Evolutionary conservation across 768 basidiomycete species (phyloP), one percentile per base, ranked within the genome.

Genomic region (Pleurotus sapidus): DNA sequence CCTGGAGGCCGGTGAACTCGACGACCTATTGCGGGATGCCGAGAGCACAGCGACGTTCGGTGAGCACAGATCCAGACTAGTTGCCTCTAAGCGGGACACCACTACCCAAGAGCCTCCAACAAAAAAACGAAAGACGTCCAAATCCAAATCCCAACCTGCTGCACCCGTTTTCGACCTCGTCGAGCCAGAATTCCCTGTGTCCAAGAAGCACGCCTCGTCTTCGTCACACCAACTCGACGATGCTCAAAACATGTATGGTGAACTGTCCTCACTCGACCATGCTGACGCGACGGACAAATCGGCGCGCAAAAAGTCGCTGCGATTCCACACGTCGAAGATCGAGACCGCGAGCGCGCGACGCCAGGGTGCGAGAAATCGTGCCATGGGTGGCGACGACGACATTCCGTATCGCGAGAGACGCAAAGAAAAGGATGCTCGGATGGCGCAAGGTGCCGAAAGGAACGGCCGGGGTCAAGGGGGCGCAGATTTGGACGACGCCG

Each of bases 261-360:
- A 98, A 66, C 77, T 84, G 3, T 83, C 82, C 1, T 69, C 80
- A 14, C 79, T 98, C 15, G 79, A 82, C 57, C 73, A 80, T 34
- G 83, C 84, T 8, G 96, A 98, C 62, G 82, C 87, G 18, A 81
- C 79, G 4, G 96, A 98, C 75, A 97, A 97, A 69, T 82, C 77
- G 17, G 86, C 89, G 3, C 85, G 89, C 56, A 88, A 85, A 63
- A 89, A 89, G 62, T 84, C 91, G 5, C 81, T 98, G 30, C 87
- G 90, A 37, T 99, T 98, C 84, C 92, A 98, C 72, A 94, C 93
- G 4, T 83, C 91, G 55, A 91, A 89, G 68, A 95, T 99, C 64
- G 92, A 92, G 67, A 86, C 87, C 57, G 83, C 92, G 5, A 82
- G 85, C 54, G 84, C 88, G 9, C 79, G 90, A 59, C 81, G 95